Conservation (phyloP, 805 yeast species). For the Saccharomyces paradoxus region DNA sequence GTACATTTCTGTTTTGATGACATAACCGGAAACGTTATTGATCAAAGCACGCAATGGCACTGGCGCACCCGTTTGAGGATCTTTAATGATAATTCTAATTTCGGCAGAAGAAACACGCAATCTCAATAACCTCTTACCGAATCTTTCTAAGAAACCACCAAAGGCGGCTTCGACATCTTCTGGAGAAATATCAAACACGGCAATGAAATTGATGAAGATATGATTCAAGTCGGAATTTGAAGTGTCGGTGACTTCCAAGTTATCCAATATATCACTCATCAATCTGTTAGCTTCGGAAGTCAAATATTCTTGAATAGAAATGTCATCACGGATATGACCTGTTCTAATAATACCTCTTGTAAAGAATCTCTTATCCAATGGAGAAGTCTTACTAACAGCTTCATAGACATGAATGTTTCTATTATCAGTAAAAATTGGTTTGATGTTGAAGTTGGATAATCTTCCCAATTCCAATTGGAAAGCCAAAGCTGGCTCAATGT, state of each 20-base stretch:
- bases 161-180: slow-evolving; percentile 96
- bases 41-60: slow-evolving; percentile 96
- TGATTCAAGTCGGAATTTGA: slow-evolving; percentile 94
- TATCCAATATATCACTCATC: slow-evolving; percentile 92
- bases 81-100: slow-evolving; percentile 90
- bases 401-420: slow-evolving; percentile 96
- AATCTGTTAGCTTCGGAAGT: slow-evolving; percentile 94
- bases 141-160: slow-evolving; percentile 95
- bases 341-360: slow-evolving; percentile 96
- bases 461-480: slow-evolving; percentile 94
- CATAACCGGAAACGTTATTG: slow-evolving; percentile 94
- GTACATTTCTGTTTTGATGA: slow-evolving; percentile 89
- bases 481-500: slow-evolving; percentile 96
- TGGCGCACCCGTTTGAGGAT: slow-evolving; percentile 76
- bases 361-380: slow-evolving; percentile 90
- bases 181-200: slow-evolving; percentile 88
- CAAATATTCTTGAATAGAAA: slow-evolving; percentile 85
- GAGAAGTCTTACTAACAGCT: slow-evolving; percentile 88
- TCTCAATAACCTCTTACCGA: slow-evolving; percentile 95
- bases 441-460: slow-evolving; percentile 88
- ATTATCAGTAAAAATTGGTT: slow-evolving; percentile 91
- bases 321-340: slow-evolving; percentile 87
- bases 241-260: slow-evolving; percentile 88
- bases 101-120: slow-evolving; percentile 96
- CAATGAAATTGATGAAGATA: slow-evolving; percentile 93